Conservation (phyloP, 257 asterid species). For the Solanum gracilifrons region DNA sequence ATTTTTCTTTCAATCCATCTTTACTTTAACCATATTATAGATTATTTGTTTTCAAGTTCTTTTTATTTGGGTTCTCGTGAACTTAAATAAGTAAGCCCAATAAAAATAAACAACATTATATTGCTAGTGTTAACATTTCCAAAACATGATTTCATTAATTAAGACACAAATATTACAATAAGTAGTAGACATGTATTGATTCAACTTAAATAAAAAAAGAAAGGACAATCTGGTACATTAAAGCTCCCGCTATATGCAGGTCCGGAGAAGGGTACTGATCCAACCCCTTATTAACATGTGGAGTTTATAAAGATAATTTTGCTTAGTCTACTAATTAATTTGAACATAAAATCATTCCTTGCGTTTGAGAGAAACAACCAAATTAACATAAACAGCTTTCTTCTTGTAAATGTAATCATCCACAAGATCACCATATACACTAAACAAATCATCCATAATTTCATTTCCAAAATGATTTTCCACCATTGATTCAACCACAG, state of each 20-base stretch:
- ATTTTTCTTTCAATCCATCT: neutral
- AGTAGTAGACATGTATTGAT: neutral
- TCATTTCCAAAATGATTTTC: conserved; percentile 34
- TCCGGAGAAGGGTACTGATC: neutral
- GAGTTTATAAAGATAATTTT: neutral
- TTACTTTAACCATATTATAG: neutral
- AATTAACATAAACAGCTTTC: conserved; percentile 21
- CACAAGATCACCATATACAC: conserved; percentile 18
- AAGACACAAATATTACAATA: neutral
- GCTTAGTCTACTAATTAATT: neutral
- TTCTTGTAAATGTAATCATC: conserved; percentile 25
- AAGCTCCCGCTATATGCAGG: neutral
- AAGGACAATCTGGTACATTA: accelerated
- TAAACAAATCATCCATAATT: conserved; percentile 45
- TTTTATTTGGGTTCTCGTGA: neutral
- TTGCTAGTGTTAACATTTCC: neutral
- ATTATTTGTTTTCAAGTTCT: neutral
- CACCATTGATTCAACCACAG: conserved; percentile 59
- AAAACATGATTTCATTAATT: neutral
- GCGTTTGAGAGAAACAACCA: conserved; percentile 34
- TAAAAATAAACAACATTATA: neutral
- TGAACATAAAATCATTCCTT: neutral
- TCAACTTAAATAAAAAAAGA: neutral
- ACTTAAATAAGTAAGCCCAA: neutral
- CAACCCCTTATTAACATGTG: neutral